Conservation (phyloP, 2,329 filamentous ascomycete genomes). For the Cytospora chrysosperma region DNA sequence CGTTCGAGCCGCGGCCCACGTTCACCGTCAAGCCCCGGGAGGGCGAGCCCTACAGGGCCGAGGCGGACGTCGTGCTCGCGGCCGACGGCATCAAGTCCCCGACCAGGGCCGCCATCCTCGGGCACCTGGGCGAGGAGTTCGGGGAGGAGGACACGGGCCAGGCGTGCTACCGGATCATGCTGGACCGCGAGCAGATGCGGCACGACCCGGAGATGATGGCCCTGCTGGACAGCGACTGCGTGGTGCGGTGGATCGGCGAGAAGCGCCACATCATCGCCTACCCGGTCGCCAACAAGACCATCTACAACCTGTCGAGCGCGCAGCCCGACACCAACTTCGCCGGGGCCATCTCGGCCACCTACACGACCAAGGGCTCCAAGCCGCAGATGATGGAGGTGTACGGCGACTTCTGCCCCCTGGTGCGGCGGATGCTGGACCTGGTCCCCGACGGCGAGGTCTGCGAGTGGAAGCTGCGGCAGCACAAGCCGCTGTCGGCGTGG, state of each 20-base stretch:
- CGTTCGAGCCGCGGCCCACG: conserved; percentile 57
- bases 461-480: conserved; percentile 63
- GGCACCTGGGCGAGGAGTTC: conserved; percentile 48
- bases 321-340: conserved; percentile 63
- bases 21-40: conserved; percentile 61
- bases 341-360: conserved; percentile 55
- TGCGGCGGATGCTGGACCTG: conserved; percentile 58
- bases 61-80: conserved; percentile 53
- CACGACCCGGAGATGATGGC: conserved; percentile 64
- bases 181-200: conserved; percentile 63
- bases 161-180: conserved; percentile 77
- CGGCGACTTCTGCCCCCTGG: conserved; percentile 57
- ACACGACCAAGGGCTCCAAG: conserved; percentile 64
- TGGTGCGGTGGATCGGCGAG: conserved; percentile 74
- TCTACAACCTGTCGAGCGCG: conserved; percentile 64
- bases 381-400: conserved; percentile 61
- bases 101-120: conserved; percentile 53
- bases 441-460: conserved; percentile 63
- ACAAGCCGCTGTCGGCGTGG: conserved; percentile 58
- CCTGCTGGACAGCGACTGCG: conserved; percentile 66
- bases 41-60: conserved; percentile 52
- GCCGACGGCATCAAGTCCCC: conserved; percentile 57
- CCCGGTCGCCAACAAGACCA: conserved; percentile 64
- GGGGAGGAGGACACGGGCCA: conserved; percentile 69
- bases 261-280: conserved; percentile 77